phyloP scores from a whole-genome alignment of 2,329 filamentous ascomycete species.

The Canariomyces notabilis region DNA sequence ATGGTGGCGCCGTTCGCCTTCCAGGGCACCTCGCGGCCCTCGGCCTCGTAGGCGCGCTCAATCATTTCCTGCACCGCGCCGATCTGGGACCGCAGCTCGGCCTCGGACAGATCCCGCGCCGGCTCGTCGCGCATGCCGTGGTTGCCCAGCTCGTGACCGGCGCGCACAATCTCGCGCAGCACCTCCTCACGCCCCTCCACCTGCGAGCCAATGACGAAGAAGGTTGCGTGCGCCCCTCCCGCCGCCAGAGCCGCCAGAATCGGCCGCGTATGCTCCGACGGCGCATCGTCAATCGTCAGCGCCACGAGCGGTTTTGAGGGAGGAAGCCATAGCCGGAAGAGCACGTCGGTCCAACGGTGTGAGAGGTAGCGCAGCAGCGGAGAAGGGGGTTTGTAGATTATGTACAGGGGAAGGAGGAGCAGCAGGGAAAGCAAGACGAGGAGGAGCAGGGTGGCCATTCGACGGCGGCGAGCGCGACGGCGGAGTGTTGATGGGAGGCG shows the following conservation, averaged over 20 bases:
- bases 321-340: constrained; percentile 59
- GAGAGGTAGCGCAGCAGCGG: constrained; percentile 66
- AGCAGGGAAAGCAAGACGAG: constrained; percentile 33
- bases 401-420: constrained; percentile 50
- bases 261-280: constrained; percentile 64
- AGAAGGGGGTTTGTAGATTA: constrained; percentile 76
- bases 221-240: constrained; percentile 69
- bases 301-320: constrained; percentile 61
- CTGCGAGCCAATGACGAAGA: constrained; percentile 84
- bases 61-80: constrained; percentile 58
- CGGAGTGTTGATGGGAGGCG: constrained; percentile 53
- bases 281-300: constrained; percentile 82
- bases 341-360: constrained; percentile 68
- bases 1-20: neutral
- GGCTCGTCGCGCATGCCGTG: constrained; percentile 88
- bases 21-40: constrained; percentile 24
- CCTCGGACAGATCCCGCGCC: constrained; percentile 54
- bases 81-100: constrained; percentile 60
- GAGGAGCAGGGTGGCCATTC: constrained; percentile 51
- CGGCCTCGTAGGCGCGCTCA: constrained; percentile 49
- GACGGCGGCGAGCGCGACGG: constrained; percentile 52
- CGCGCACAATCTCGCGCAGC: constrained; percentile 53
- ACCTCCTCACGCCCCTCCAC: constrained; percentile 48
- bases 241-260: constrained; percentile 64
- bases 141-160: constrained; percentile 72